Evolutionary conservation across 2,329 filamentous ascomycete genomes (phyloP).

Genomic region (Fusarium nodosum): DNA sequence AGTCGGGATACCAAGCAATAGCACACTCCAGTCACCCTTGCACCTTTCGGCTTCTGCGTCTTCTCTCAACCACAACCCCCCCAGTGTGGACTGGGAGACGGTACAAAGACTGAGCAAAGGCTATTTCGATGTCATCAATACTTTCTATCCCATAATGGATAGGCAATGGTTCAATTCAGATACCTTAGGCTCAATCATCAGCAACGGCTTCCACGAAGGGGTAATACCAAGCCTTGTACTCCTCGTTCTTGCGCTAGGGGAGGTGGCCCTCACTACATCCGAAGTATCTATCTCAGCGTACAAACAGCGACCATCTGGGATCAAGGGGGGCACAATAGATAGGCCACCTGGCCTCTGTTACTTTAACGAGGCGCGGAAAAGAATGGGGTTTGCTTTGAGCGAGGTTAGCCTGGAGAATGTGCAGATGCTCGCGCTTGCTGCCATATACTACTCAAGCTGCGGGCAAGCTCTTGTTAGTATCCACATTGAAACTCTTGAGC

Average conservation of each 20-base stretch:
- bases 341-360: conserved; percentile 69
- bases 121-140: conserved; percentile 72
- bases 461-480: conserved; percentile 63
- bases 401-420: conserved; percentile 70
- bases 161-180: conserved; percentile 66
- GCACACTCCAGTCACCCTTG: conserved; percentile 40
- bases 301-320: conserved; percentile 63
- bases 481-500: neutral
- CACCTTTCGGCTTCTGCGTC: conserved; percentile 38
- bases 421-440: conserved; percentile 69
- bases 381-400: conserved; percentile 69
- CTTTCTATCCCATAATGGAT: conserved; percentile 70
- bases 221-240: conserved; percentile 66
- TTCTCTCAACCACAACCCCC: conserved; percentile 31
- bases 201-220: conserved; percentile 62
- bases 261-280: conserved; percentile 67
- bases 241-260: conserved; percentile 70
- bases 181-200: conserved; percentile 61
- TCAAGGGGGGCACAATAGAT: conserved; percentile 64
- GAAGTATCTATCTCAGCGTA: conserved; percentile 61
- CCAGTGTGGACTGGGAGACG: conserved; percentile 60
- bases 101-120: conserved; percentile 65
- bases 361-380: conserved; percentile 72
- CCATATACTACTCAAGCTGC: conserved; percentile 67
- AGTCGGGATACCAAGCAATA: conserved; percentile 35